phyloP scores from a whole-genome alignment of 169 alveolate species.

The Haemoproteus tartakovskyi region DNA sequence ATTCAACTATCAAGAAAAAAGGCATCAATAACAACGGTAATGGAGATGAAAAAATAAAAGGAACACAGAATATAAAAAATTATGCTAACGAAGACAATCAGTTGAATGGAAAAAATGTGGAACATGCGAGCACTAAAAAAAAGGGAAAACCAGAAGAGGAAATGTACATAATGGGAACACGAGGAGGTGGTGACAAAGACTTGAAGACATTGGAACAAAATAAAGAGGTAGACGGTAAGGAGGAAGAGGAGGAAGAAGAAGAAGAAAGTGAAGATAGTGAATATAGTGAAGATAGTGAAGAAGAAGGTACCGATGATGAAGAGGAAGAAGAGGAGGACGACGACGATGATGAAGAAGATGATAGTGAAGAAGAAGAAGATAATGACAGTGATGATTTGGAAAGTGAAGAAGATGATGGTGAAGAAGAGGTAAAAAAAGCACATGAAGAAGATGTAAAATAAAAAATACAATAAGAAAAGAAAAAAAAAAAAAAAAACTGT shows the following conservation, averaged over 20 bases:
- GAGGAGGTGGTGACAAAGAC: no score
- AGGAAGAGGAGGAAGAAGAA: neutral
- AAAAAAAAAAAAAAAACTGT: neutral
- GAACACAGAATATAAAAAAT: no score
- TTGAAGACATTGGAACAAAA: neutral
- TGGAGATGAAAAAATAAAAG: no score
- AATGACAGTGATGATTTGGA: constrained; percentile 29
- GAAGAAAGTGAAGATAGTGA: constrained; percentile 13
- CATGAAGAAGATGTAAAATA: neutral
- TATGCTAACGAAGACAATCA: no score
- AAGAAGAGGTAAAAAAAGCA: neutral
- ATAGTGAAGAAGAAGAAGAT: neutral
- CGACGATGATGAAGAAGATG: neutral
- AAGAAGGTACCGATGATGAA: constrained; percentile 1
- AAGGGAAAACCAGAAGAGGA: neutral
- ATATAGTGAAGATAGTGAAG: neutral
- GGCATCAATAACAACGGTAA: no score
- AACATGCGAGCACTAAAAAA: no score
- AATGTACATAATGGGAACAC: neutral
- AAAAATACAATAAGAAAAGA: neutral
- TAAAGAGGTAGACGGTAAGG: neutral
- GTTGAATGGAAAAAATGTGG: no score
- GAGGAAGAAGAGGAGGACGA: neutral
- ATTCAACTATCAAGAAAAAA: no score
- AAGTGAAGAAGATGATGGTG: constrained; percentile 2